Evolutionary conservation across 164 flowering plant genomes (phyloP).

Genomic region (Berberis thunbergii): DNA sequence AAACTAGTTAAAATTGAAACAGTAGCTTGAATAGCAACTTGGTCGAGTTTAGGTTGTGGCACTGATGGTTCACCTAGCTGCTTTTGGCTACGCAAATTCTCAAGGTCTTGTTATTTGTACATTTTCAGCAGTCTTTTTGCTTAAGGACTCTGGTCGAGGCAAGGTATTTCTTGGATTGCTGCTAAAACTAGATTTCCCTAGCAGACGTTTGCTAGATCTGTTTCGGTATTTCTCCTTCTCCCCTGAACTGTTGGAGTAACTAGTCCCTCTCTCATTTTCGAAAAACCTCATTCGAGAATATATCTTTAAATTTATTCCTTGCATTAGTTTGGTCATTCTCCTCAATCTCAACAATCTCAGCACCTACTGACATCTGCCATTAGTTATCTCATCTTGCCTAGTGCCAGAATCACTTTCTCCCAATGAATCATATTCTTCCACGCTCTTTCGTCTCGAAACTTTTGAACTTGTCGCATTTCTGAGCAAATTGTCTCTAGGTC

Average conservation of each 20-base stretch:
- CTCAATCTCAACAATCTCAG: slow-evolving; percentile 14
- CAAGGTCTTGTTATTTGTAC: slow-evolving; percentile 18
- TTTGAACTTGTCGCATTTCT: slow-evolving; percentile 8
- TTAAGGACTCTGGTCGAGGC: slow-evolving; percentile 9
- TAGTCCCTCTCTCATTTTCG: slow-evolving; percentile 13
- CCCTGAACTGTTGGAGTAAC: slow-evolving; percentile 5
- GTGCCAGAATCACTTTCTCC: slow-evolving; percentile 13
- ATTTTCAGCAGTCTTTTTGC: slow-evolving; percentile 13
- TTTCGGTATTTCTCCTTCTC: slow-evolving; percentile 11
- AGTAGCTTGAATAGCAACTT: slow-evolving; percentile 58
- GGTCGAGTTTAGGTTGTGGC: slow-evolving; percentile 48
- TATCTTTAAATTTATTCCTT: slow-evolving; percentile 16
- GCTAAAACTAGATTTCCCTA: slow-evolving; percentile 8
- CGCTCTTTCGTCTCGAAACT: slow-evolving; percentile 1
- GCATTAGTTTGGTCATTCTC: slow-evolving; percentile 6
- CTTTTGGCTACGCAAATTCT: slow-evolving; percentile 17
- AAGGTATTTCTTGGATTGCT: slow-evolving; percentile 12
- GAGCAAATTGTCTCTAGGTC: slow-evolving; percentile 18
- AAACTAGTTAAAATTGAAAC: slow-evolving; percentile 52
- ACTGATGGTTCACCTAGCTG: slow-evolving; percentile 8
- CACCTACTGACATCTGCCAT: slow-evolving; percentile 5
- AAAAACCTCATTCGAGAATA: slow-evolving; percentile 20
- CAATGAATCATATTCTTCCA: slow-evolving; percentile 6
- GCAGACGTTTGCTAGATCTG: slow-evolving; percentile 11
- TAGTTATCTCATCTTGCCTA: slow-evolving; percentile 12